Evolutionary conservation across 2,329 filamentous ascomycete species (phyloP).

Genomic region (Epichloe elymi): DNA sequence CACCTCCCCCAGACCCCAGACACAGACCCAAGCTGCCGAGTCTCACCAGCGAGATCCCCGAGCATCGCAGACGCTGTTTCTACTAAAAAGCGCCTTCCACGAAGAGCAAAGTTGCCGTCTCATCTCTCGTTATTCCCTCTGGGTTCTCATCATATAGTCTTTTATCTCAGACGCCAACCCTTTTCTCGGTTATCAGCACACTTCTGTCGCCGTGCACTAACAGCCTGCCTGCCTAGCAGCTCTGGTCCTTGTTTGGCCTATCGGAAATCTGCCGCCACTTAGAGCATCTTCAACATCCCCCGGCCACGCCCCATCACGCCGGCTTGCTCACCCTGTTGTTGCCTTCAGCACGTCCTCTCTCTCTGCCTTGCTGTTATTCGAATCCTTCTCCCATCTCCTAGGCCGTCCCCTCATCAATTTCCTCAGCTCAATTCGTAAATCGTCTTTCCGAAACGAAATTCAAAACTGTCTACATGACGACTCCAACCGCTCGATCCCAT

Average conservation of each 20-base stretch:
- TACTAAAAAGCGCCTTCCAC: not conserved
- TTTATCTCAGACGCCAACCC: not conserved
- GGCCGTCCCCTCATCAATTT: not conserved
- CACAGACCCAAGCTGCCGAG: not conserved
- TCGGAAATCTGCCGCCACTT: constrained; percentile 19
- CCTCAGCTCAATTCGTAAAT: constrained; percentile 3
- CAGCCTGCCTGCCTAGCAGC: constrained; percentile 11
- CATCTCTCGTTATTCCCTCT: not conserved
- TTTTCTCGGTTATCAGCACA: not conserved
- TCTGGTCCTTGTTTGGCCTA: constrained; percentile 15
- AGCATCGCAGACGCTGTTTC: not conserved
- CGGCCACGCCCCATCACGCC: constrained; percentile 7
- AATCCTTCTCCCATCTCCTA: constrained; percentile 1
- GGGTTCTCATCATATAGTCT: not conserved
- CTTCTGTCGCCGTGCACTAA: constrained; percentile 5
- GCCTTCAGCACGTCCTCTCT: constrained; percentile 7
- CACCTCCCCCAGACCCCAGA: not conserved
- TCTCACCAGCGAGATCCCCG: too few relatives aligned
- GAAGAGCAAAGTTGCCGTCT: not conserved
- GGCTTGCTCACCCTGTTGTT: constrained; percentile 9
- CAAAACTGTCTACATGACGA: constrained; percentile 26
- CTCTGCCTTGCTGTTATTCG: constrained; percentile 8
- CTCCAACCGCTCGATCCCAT: constrained; percentile 19
- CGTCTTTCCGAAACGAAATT: constrained; percentile 5
- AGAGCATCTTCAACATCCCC: constrained; percentile 9